Base-by-base conservation (phyloP, 805 yeast genomes). In the Torulaspora gathmanii region DNA sequence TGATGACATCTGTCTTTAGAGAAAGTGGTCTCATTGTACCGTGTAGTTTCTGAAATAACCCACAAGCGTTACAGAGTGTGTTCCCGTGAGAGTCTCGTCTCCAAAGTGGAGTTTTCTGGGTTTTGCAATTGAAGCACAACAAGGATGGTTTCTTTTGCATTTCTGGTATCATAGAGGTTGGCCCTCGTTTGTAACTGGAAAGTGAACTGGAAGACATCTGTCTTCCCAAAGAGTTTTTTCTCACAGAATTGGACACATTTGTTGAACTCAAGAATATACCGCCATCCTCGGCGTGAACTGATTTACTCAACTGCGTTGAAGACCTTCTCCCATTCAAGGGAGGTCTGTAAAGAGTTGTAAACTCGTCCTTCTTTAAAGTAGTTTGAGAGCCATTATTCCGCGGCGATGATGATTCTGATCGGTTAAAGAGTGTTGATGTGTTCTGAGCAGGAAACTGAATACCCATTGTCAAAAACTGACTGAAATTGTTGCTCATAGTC, bases 21-120 rank as follows among this genome's bases (percentile, higher is more conserved):
- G 95, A 84, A 41, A 91, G 70, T 0, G 99, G 99, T 46, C 98
- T 73, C 50, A 87, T 95, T 3, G 88, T 91, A n/a, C 97, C 98
- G 59, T 91, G 98, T 19, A 91, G 71, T 65, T 91, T 91, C 58
- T 86, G 75, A 57, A 91, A 91, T 49, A 91, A 70, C 0, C 98
- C 99, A 70, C 99, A 91, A 0, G 99, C 98, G 65, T 91, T 91
- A 69, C 98, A 91, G 47, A 91, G 70, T 0, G 96, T 95, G 58
- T 86, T 83, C 1, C 97, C 97, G 47, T 86, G 86, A 0, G 95
- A 89, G 56, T 88, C 87, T 40, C 97, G 74, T 55, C 99, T 73
- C 99, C 99, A 91, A 13, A 91, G 66, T 1, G 99, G 99, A 0
- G 99, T 91, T 13, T 95, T 89, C 51, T 77, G 80, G 0, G 99